Evolutionary conservation across 495 filamentous ascomycete genomes (phyloP).

Genomic region (Xylaria intraflava): DNA sequence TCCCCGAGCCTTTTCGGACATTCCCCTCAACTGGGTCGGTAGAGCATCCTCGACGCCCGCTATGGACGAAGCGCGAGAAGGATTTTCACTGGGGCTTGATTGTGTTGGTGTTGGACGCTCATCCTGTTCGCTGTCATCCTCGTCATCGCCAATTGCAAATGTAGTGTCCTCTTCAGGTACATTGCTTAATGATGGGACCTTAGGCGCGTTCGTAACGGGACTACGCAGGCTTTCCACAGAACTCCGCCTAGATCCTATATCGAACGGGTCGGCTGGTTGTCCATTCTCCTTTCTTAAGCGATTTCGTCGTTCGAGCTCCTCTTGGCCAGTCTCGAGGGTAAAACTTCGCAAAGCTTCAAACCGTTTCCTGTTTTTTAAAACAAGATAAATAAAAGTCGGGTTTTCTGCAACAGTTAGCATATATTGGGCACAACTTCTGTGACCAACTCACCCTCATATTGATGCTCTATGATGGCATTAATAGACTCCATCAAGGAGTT

Average conservation of each 20-base stretch:
- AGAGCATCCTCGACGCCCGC: conserved; percentile 75
- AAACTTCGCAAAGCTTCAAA: conserved; percentile 88
- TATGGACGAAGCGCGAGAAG: conserved; percentile 64
- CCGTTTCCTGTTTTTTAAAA: conserved; percentile 71
- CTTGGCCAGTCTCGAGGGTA: conserved; percentile 89
- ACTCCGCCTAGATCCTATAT: conserved; percentile 44
- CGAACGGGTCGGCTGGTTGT: conserved; percentile 37
- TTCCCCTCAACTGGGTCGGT: conserved; percentile 83
- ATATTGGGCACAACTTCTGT: neutral
- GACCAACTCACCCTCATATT: conserved; percentile 61
- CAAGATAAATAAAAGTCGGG: conserved; percentile 69
- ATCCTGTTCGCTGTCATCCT: conserved; percentile 75
- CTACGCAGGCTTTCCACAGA: conserved; percentile 69
- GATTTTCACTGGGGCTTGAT: conserved; percentile 63
- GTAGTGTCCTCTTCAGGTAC: conserved; percentile 76
- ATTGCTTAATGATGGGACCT: conserved; percentile 58
- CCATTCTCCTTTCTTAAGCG: conserved; percentile 64
- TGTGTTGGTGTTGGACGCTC: conserved; percentile 60
- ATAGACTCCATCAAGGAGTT: conserved; percentile 81
- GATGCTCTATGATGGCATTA: conserved; percentile 87
- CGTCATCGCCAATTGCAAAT: conserved; percentile 77
- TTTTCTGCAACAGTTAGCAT: conserved; percentile 56
- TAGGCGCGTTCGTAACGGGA: conserved; percentile 48
- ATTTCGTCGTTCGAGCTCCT: conserved; percentile 80
- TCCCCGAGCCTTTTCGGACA: conserved; percentile 95